Evolutionary conservation across 148 eudicot species (phyloP), one percentile per base, ranked within the genome.

Genomic region (Arbutus unedo): DNA sequence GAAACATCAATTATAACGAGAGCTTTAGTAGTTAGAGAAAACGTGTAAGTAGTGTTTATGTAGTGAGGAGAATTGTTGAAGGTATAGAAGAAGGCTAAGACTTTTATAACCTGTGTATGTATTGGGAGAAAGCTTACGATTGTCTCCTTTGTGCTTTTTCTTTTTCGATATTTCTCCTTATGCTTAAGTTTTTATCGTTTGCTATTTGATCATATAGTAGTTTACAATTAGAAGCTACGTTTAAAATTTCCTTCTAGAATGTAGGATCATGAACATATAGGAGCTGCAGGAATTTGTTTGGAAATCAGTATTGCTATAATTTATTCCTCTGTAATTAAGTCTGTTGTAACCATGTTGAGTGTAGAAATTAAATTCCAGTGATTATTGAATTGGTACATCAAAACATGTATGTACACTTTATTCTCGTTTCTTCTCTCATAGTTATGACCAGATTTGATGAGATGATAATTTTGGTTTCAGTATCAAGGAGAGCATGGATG

Each of bases 401-500:
- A 21, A 8, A 23, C 43, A 23, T 23, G 51, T 80, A 44, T 31
- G 4, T 50, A 25, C 15, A 57, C 16, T 66, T 72, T 74, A 4
- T 83, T 72, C 43, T 85, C 23, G 48, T 71, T 82, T 31, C 45
- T 18, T 71, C 14, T 50, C 48, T 62, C 21, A 21, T 75, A 31
- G 71, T 31, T 67, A 4, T 50, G 82, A 38, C 16, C 59, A 67
- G 8, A 43, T 43, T 23, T 67, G 25, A 56, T 66, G 70, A 78
- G 31, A 9, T 50, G 41, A 44, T 50, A 48, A 78, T 19, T 86
- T 44, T 76, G 74, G 48, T 86, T 87, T 81, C 87, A 96, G 99
- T 96, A 96, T 90, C 98, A 93, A 93, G 95, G 95, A 75, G 94
- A 91, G 84, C 85, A 94, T 71, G 98, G 99, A 70, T 96, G 99